phyloP scores from a whole-genome alignment of 2,329 filamentous ascomycete species.

The Fusarium humuli region DNA sequence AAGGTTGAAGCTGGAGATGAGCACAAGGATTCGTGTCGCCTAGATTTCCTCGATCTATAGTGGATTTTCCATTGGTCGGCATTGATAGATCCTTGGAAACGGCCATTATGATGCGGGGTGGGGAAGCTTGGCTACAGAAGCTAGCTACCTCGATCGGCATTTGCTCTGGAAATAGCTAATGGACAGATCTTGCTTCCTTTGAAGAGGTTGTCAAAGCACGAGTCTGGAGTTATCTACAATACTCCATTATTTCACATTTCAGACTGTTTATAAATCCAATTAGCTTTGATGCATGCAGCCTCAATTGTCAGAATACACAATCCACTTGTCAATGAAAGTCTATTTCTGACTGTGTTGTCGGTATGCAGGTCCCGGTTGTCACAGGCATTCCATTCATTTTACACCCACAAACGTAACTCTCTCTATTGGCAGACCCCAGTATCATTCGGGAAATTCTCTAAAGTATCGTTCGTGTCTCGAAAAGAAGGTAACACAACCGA shows the following conservation, averaged over 20 bases:
- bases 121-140: not conserved
- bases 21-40: not conserved
- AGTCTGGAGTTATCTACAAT: not conserved
- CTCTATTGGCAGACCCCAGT: not conserved
- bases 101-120: not conserved
- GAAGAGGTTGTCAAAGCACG: not conserved
- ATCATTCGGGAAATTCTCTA: not conserved
- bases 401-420: not conserved
- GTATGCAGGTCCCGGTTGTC: not conserved
- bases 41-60: not conserved
- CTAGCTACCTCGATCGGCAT: not conserved
- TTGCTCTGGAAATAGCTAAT: not conserved
- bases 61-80: not conserved
- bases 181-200: not conserved
- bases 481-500: not conserved
- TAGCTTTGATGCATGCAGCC: not conserved
- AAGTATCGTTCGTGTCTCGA: not conserved
- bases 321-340: not conserved
- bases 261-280: not conserved
- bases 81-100: not conserved
- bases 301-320: not conserved
- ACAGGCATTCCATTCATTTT: not conserved
- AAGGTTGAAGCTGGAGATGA: not conserved
- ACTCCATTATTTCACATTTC: not conserved
- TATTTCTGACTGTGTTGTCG: not conserved